Evolutionary conservation across 768 basidiomycete species (phyloP), one percentile per base, ranked within the genome.

Genomic region (Infundibulicybe gibba): DNA sequence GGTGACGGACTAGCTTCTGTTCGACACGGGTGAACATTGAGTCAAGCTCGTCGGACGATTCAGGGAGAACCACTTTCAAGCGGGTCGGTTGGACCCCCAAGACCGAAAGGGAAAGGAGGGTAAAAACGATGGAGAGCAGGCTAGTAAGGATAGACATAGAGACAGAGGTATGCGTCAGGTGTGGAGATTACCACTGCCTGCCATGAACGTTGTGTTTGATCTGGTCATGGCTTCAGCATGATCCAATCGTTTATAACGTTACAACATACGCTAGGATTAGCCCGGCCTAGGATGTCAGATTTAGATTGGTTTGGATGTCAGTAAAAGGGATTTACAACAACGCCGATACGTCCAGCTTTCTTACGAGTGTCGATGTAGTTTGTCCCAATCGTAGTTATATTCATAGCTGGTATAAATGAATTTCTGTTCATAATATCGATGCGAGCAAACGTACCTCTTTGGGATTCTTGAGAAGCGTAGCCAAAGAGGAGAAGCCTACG

Each of bases 301-400:
- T 5, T 14, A 20, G 32, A 20, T 2, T 21, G 16, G 17, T 19
- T 32, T 42, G 33, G n/a, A 17, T 34, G 16, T 25, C 3, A 17
- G 12, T 33, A 42, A 33, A 30, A 14, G 8, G 25, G 25, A 25
- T 39, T 21, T 42, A 50, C 49, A 16, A 50, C 49, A 19, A 50
- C 40, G 13, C 49, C 49, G 19, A 50, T 47, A 30, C 43, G 45
- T 20, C 49, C n/a, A 50, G 25, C 39, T 50, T 50, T 12, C 49
- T 39, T 13, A 45, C 44, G n/a, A 50, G 43, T 14, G 44, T 47
- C 1, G 10, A 37, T 45, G 44, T 14, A 50, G 42, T 13, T 46
- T 31, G n/a, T 34, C 39, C 49, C 49, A 50, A 31, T 46, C 10
- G 37, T 45, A 21, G 15, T 50, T 31, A 6, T 33, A n/a, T 32